phyloP scores from a whole-genome alignment of 495 filamentous ascomycete genomes.

The Neurospora sublineolata region DNA sequence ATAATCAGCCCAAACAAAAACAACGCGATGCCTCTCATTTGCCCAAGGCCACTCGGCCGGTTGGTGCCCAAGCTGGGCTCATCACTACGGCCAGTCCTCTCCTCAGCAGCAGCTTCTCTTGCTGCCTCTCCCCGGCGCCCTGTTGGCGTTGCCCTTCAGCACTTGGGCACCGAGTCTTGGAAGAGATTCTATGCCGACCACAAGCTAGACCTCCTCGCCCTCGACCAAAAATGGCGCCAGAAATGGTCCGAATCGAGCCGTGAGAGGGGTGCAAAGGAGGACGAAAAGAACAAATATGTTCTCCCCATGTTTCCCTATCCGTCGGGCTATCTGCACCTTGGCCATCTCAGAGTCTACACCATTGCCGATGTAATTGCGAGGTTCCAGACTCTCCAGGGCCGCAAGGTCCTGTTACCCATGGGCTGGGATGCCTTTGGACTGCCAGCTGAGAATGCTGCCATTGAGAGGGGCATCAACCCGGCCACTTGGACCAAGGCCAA shows the following conservation, averaged over 20 bases:
- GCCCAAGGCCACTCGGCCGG: constrained; percentile 21
- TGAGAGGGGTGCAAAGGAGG: not conserved
- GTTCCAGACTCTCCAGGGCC: constrained; percentile 64
- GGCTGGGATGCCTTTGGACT: constrained; percentile 91
- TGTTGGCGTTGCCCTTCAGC: constrained; percentile 2
- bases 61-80: constrained; percentile 12
- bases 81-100: not conserved
- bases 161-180: constrained; percentile 5
- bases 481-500: constrained; percentile 69
- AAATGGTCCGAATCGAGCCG: constrained; percentile 18
- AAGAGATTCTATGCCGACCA: constrained; percentile 21
- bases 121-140: not conserved
- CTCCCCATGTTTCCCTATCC: constrained; percentile 92
- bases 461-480: constrained; percentile 70
- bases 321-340: constrained; percentile 79
- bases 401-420: constrained; percentile 74
- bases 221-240: constrained; percentile 68
- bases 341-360: constrained; percentile 80
- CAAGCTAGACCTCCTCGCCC: constrained; percentile 48
- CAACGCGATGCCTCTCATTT: constrained; percentile 19
- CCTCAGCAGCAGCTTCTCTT: not conserved
- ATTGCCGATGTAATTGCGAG: constrained; percentile 78
- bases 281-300: constrained; percentile 52
- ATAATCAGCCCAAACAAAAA: constrained; percentile 3
- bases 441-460: constrained; percentile 89